These are phyloP conservation scores for Candida germanica DNA, from an alignment of 805 yeast species.

Conservation along the genomic window DNA sequence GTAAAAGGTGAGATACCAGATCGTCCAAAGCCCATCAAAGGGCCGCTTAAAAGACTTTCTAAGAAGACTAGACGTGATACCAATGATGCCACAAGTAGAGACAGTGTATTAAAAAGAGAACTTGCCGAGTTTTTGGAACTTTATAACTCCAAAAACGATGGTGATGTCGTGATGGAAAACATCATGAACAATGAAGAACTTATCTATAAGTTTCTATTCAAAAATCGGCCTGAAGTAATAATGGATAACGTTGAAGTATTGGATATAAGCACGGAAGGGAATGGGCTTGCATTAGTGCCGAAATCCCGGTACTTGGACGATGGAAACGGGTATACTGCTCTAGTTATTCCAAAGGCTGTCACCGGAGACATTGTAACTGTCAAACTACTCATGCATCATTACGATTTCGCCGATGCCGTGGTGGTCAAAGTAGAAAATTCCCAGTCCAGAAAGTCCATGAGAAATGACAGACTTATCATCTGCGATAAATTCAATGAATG, in stretches of 20 bases:
- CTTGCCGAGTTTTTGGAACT: constrained; percentile 19
- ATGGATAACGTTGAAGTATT: constrained; percentile 19
- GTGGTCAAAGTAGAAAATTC: constrained; percentile 17
- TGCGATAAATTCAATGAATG: constrained; percentile 38
- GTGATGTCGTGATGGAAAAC: constrained; percentile 12
- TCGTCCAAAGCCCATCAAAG: background rate
- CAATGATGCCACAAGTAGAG: constrained; percentile 25
- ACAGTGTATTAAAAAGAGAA: constrained; percentile 23
- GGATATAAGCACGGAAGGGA: constrained; percentile 32
- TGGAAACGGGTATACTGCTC: constrained; percentile 17
- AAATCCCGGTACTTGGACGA: constrained; percentile 14
- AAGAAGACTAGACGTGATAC: constrained; percentile 31
- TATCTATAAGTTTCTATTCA: constrained; percentile 23
- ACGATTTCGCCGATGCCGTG: constrained; percentile 28
- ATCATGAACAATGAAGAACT: constrained; percentile 19
- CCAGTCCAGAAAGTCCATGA: constrained; percentile 8
- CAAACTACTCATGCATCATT: constrained; percentile 27
- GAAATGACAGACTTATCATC: constrained; percentile 25
- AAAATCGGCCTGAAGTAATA: constrained; percentile 16
- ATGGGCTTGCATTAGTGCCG: constrained; percentile 34
- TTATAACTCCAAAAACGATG: constrained; percentile 4
- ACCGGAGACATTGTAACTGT: constrained; percentile 37
- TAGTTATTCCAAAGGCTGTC: constrained; percentile 36
- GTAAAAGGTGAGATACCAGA: background rate
- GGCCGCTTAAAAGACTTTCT: constrained; percentile 3